A percentile compares a stretch with the other conserved stretches of the same genome.
Conservation (phyloP, 441 rosid species). For the Mallotus japonicus region DNA sequence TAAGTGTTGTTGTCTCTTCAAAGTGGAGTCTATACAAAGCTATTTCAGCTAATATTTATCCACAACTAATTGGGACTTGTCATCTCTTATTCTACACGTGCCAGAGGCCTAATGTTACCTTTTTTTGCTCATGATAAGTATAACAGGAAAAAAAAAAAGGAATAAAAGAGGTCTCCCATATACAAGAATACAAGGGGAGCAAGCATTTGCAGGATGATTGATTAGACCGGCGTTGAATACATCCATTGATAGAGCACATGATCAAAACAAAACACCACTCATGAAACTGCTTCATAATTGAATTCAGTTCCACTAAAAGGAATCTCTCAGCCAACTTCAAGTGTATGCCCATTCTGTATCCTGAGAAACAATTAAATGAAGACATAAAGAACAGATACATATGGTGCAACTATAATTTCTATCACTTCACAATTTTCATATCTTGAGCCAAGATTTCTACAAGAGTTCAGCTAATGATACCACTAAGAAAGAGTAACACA, state of each 20-base stretch:
- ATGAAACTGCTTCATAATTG: neutral
- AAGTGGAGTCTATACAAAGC: constrained; percentile 33
- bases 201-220: constrained; percentile 8
- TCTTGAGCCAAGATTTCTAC: neutral
- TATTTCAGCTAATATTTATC: constrained; percentile 10
- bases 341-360: constrained; percentile 4
- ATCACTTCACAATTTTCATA: neutral
- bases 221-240: neutral
- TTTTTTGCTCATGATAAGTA: neutral
- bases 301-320: neutral
- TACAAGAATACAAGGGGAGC: constrained; percentile 6
- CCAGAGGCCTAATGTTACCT: constrained; percentile 16
- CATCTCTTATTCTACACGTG: constrained; percentile 30
- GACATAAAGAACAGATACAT: neutral
- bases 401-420: too few relatives aligned
- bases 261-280: neutral
- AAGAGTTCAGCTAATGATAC: too few relatives aligned
- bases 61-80: constrained; percentile 4
- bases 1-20: neutral
- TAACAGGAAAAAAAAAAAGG: neutral
- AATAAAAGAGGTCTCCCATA: neutral
- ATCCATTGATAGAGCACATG: neutral
- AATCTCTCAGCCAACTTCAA: neutral
- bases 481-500: too few relatives aligned
- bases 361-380: constrained; percentile 8